Conservation (phyloP, 495 filamentous ascomycete genomes). For the Pyronema omphalodes region DNA sequence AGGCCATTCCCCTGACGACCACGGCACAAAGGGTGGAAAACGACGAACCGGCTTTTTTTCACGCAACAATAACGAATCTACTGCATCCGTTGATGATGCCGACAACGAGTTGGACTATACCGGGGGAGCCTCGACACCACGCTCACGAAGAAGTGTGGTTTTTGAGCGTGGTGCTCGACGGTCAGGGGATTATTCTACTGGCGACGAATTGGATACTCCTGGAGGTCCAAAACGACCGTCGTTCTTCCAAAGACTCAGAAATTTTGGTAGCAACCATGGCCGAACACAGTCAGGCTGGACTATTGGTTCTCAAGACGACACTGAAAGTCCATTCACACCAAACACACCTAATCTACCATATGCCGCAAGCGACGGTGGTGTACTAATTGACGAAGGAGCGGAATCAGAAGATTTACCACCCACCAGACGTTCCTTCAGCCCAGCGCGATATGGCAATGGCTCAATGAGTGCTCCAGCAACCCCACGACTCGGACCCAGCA, state of each 20-base stretch:
- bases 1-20: constrained; percentile 15
- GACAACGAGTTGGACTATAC: constrained; percentile 13
- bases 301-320: constrained; percentile 17
- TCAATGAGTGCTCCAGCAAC: constrained; percentile 5
- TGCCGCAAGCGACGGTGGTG: neutral
- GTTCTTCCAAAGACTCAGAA: constrained; percentile 21
- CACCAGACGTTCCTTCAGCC: constrained; percentile 13
- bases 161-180: constrained; percentile 6
- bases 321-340: constrained; percentile 6
- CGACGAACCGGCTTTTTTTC: constrained; percentile 12
- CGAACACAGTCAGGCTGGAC: constrained; percentile 22
- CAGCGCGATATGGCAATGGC: constrained; percentile 3
- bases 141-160: constrained; percentile 12
- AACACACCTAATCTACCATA: neutral
- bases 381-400: neutral
- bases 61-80: constrained; percentile 7
- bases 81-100: constrained; percentile 16
- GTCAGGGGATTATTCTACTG: constrained; percentile 13
- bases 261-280: constrained; percentile 14
- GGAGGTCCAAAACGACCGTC: constrained; percentile 11
- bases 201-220: constrained; percentile 20
- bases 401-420: constrained; percentile 1
- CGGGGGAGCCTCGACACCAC: constrained; percentile 6
- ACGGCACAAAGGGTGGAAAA: constrained; percentile 13
- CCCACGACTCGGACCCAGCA: constrained; percentile 5